These are phyloP conservation scores for Suhomyces xylopsoci DNA, from an alignment of 805 yeast genomes.

Conservation along the genomic window DNA sequence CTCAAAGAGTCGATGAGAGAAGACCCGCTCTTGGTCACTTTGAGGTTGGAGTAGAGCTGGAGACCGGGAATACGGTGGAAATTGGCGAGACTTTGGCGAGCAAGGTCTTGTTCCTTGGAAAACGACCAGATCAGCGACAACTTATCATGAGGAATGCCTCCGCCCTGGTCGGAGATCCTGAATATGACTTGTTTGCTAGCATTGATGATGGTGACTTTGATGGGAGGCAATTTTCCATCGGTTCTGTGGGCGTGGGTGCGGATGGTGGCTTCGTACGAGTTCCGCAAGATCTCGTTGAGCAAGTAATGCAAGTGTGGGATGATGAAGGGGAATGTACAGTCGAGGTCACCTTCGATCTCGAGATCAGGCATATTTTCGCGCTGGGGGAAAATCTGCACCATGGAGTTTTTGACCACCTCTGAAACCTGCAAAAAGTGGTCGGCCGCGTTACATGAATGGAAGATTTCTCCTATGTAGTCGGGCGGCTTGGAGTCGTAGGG, in stretches of 20 bases:
- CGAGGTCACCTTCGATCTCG: constrained; percentile 67
- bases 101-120: constrained; percentile 64
- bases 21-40: constrained; percentile 40
- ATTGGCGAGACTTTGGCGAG: constrained; percentile 56
- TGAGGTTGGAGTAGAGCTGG: constrained; percentile 39
- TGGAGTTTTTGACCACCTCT: constrained; percentile 47
- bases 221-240: constrained; percentile 56
- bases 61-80: constrained; percentile 71
- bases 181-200: constrained; percentile 66
- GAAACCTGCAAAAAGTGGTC: constrained; percentile 60
- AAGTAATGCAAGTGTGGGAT: constrained; percentile 83
- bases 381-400: constrained; percentile 52
- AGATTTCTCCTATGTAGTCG: constrained; percentile 71
- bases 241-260: constrained; percentile 31
- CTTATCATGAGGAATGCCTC: constrained; percentile 67
- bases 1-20: constrained; percentile 30
- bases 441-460: constrained; percentile 70
- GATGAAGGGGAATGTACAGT: constrained; percentile 74
- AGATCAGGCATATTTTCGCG: constrained; percentile 65
- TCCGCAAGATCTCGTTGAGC: constrained; percentile 83
- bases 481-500: constrained; percentile 50
- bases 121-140: constrained; percentile 80
- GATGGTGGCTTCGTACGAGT: constrained; percentile 80
- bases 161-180: constrained; percentile 86
- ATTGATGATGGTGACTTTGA: constrained; percentile 70